Base-by-base conservation (phyloP, 2,329 filamentous ascomycete genomes). In the Thielaviopsis euricoi region DNA sequence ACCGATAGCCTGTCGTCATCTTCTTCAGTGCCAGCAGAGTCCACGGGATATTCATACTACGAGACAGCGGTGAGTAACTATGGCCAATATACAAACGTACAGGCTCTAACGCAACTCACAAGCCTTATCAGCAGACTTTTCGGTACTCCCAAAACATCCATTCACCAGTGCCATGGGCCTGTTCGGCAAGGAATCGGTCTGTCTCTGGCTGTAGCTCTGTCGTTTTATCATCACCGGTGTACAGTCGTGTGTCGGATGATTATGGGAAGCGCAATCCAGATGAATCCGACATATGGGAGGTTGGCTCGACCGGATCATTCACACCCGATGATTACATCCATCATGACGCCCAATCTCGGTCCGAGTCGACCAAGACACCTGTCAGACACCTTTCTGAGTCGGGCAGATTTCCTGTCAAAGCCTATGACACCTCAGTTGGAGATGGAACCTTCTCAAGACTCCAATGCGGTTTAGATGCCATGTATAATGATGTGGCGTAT, bases 251-350 rank as follows among this genome's bases (percentile, higher is more conserved):
- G n/a, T 48, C 43, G 21, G 43, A 48, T 21, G 43, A 19, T 6
- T 48, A 48, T 21, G 43, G 1, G n/a, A 48, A 48, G 43, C 43
- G n/a, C 5, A 19, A n/a, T 3, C 43, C 9, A 10, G 13, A 52
- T n/a, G 22, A 52, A 29, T 52, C 53, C 19, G 51, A 43, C 10
- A 17, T 21, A 19, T 60, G 58, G 58, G 58, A 60, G 19, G 50
- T 50, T 12, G 43, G 37, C 12, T 60, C 58, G 2, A 49, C 51
- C 46, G 54, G 52, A 29, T 60, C 58, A 19, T 60, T 60, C 52
- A 60, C 58, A 3, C 58, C 58, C 3, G 58, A 60, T 19, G 58
- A 60, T 21, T 60, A 60, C 23, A 49, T 46, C 1, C 55, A 55
- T 3, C 48, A 48, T 9, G 43, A 48, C 17, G 9, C 6, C 7